Evolutionary conservation across 257 asterid species (phyloP).

Genomic region (Fraxinus americana): DNA sequence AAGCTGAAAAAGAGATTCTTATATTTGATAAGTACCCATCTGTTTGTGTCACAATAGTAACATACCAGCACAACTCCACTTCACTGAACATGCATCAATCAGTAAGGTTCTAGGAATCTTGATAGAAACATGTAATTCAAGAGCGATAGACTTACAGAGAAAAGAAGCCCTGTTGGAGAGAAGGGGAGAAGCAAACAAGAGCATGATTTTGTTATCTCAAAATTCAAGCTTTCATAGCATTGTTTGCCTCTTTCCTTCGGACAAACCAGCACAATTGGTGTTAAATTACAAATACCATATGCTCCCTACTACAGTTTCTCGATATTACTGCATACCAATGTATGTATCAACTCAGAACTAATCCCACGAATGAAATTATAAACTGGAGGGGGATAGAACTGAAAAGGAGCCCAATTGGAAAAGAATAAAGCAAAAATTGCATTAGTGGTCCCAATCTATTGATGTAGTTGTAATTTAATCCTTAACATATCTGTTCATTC

Average conservation of each 20-base stretch:
- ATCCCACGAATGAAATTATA: neutral
- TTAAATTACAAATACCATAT: constrained; percentile 6
- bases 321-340: neutral
- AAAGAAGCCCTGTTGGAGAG: constrained; percentile 29
- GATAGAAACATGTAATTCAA: neutral
- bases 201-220: constrained; percentile 38
- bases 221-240: constrained; percentile 31
- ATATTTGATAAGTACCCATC: neutral
- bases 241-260: neutral
- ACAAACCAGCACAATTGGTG: constrained; percentile 9
- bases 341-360: neutral
- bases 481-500: neutral
- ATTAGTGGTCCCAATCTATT: neutral
- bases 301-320: constrained; percentile 7
- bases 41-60: neutral
- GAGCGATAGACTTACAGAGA: constrained; percentile 46
- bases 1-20: neutral
- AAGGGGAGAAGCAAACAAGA: constrained; percentile 41
- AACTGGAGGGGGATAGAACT: neutral
- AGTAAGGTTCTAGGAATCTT: neutral
- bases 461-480: neutral
- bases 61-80: neutral
- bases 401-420: neutral
- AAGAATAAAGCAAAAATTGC: neutral
- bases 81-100: neutral